A percentile compares a stretch with the other conserved stretches of the same genome.
Conservation (phyloP, 192 early-diverging fungal species). For the Coemansia sp. region DNA sequence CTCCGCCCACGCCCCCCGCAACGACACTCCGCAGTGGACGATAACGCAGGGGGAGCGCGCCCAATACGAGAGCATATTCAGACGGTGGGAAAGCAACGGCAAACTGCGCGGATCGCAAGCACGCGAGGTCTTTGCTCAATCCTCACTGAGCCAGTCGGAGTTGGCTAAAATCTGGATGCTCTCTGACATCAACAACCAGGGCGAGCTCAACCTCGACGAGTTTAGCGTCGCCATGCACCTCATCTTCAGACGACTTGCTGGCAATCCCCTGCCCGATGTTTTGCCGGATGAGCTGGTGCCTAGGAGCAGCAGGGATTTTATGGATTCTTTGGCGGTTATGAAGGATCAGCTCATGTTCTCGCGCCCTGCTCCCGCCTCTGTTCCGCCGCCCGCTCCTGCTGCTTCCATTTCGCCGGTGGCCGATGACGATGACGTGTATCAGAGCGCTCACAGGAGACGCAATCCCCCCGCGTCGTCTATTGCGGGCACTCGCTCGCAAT, state of each 20-base stretch:
- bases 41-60: slow-evolving; percentile 32
- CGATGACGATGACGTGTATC: slow-evolving; percentile 16
- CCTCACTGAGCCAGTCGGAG: slow-evolving; percentile 51
- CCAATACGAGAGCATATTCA: slow-evolving; percentile 49
- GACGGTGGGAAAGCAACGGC: slow-evolving; percentile 54
- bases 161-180: slow-evolving; percentile 58
- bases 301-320: slow-evolving; percentile 78
- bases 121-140: slow-evolving; percentile 61
- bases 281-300: slow-evolving; percentile 86
- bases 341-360: slow-evolving; percentile 50
- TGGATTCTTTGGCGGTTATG: slow-evolving; percentile 56
- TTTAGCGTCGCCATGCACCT: slow-evolving; percentile 98
- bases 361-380: not conserved
- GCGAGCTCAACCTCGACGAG: slow-evolving; percentile 91
- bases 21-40: slow-evolving; percentile 40
- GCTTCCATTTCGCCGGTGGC: no score
- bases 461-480: slow-evolving; percentile 1
- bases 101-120: slow-evolving; percentile 58
- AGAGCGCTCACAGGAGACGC: slow-evolving; percentile 39
- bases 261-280: slow-evolving; percentile 71
- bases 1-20: not conserved
- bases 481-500: slow-evolving; percentile 9
- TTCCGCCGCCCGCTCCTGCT: no score
- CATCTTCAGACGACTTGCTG: slow-evolving; percentile 83
- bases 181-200: slow-evolving; percentile 53